Percentiles rank a stretch among this genome's conserved stretches.
phyloP scores from a whole-genome alignment of 2,329 filamentous ascomycete genomes.

The Neonectria ditissima region DNA sequence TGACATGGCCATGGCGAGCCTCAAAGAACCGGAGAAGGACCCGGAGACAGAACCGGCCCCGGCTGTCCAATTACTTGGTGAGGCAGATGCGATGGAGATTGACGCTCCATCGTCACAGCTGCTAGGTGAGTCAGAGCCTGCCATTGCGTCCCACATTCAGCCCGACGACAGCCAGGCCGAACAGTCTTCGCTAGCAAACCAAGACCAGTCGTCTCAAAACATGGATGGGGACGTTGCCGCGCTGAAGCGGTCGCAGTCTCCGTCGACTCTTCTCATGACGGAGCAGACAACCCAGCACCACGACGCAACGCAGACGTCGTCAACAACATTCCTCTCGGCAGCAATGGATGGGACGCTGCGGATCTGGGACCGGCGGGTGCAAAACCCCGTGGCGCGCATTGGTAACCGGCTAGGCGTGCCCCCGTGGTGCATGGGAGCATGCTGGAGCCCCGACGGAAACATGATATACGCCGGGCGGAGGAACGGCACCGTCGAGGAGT shows the following conservation, averaged over 20 bases:
- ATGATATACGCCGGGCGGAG: constrained; percentile 92
- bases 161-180: constrained; percentile 11
- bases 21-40: constrained; percentile 42
- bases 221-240: constrained; percentile 11
- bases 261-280: constrained; percentile 49
- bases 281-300: constrained; percentile 54
- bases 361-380: constrained; percentile 90
- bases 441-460: constrained; percentile 96
- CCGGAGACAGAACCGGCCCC: constrained; percentile 45
- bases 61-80: constrained; percentile 40
- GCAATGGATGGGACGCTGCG: constrained; percentile 88
- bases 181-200: constrained; percentile 23
- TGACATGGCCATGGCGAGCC: constrained; percentile 56
- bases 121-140: constrained; percentile 28
- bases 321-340: constrained; percentile 88
- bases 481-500: constrained; percentile 96
- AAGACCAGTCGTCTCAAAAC: constrained; percentile 26
- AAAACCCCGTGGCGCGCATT: constrained; percentile 83
- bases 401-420: constrained; percentile 79
- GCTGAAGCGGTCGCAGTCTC: constrained; percentile 40
- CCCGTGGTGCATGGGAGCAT: constrained; percentile 97
- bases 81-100: constrained; percentile 48
- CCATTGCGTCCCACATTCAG: constrained; percentile 27
- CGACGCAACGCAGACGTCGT: constrained; percentile 71
- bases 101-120: constrained; percentile 36